Evolutionary conservation across 1,284 basidiomycete species (phyloP), one percentile per base, ranked within the genome.

Genomic region (Boletus smithii): DNA sequence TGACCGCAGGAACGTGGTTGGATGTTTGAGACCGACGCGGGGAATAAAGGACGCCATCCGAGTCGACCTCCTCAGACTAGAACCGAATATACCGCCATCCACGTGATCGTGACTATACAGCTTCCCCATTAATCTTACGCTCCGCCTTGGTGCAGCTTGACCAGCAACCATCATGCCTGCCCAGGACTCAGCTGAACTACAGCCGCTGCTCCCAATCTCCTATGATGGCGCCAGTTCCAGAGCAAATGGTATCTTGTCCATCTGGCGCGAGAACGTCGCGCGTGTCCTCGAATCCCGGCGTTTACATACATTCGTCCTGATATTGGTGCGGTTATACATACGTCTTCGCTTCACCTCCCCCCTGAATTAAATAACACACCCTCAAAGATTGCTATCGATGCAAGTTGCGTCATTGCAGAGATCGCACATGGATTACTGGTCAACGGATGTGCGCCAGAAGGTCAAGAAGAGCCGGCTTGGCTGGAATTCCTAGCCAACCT

Each of bases 401-500:
- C 80, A 8, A 56, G 55, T 8, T 85, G 83, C 58, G 83, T 88
- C 17, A 74, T 90, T 39, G 71, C 75, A 32, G 85, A 89, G 64
- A 73, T 89, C 8, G 72, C 69, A n/a, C 86, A 83, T 59, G 78
- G 77, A 18, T 77, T 88, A 51, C 75, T 89, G 37, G 73, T 72
- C 31, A 67, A 75, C 24, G 64, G 61, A 11, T 88, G 84, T 59
- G 63, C 64, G 8, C 65, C 72, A 10, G 65, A 69, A n/a, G 69
- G 69, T 4, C 67, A 70, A 17, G 76, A 77, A 11, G 58, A 60
- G 8, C 83, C 85, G 1, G 45, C 61, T 11, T 88, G 83, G 84
- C 74, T 90, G 8, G 74, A 80, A 48, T 62, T 79, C 33, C 69
- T 88, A 31, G 69, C 81, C 10, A 69, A 77, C 51, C 65, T 85